These are phyloP conservation scores for Corchorus olitorius DNA, from an alignment of 345 rosid species.

Conservation along the genomic window DNA sequence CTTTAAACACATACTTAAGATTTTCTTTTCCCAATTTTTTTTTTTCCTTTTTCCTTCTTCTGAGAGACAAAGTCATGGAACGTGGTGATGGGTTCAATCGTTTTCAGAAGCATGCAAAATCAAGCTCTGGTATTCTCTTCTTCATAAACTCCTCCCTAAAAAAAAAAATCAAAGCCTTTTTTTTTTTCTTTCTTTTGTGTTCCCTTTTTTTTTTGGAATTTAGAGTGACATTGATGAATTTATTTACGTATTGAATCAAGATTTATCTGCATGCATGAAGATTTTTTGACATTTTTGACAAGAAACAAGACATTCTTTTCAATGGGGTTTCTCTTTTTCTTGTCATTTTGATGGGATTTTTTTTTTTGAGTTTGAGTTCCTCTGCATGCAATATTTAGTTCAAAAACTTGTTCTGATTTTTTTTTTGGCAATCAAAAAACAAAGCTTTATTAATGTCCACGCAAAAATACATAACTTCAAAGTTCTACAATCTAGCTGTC, in stretches of 20 bases:
- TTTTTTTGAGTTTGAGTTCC: background rate
- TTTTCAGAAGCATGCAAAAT: conserved; percentile 20
- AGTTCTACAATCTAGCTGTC: no score
- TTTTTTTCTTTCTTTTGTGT: background rate
- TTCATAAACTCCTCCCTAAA: no score
- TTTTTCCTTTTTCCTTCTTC: background rate
- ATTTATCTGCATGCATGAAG: conserved; percentile 11
- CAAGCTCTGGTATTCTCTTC: conserved; percentile 12
- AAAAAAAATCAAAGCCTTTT: background rate
- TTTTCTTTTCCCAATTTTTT: background rate
- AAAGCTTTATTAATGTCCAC: no score
- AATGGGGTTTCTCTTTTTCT: no score
- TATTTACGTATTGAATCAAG: background rate
- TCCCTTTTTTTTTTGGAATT: background rate
- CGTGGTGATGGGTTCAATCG: conserved; percentile 19
- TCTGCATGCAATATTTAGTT: conserved; percentile 10
- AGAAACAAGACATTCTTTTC: no score
- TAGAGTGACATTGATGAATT: background rate
- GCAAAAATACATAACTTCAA: no score
- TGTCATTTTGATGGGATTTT: background rate
- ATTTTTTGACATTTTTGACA: background rate
- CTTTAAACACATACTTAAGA: background rate
- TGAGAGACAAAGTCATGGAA: conserved; percentile 17
- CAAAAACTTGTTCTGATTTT: no score
- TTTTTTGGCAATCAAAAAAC: no score